phyloP scores from a whole-genome alignment of 345 rosid genomes.

The Rhodamnia rubescens region DNA sequence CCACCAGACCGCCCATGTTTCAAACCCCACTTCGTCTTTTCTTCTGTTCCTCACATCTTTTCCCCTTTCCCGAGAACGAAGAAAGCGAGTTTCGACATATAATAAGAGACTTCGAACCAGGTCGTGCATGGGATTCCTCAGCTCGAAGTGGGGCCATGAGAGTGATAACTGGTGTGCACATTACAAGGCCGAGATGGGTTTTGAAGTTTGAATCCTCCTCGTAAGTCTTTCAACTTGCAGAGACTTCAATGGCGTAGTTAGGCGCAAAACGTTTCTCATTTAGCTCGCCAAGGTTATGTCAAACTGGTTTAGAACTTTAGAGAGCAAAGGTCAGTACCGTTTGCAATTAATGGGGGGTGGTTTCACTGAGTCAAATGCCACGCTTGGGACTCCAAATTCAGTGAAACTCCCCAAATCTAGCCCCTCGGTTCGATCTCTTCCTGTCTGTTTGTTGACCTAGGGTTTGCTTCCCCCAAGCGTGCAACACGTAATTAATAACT shows the following conservation, averaged over 20 bases:
- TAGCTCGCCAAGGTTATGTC: not conserved
- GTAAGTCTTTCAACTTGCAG: not conserved
- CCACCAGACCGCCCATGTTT: not conserved
- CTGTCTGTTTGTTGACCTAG: conserved; percentile 25
- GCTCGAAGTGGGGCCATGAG: not conserved
- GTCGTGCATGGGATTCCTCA: not conserved
- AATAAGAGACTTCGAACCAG: not conserved
- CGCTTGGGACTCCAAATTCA: conserved; percentile 55
- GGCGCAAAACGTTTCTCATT: not conserved
- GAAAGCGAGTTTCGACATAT: not conserved
- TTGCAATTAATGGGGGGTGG: conserved; percentile 7
- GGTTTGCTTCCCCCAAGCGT: conserved; percentile 5
- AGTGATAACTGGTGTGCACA: not conserved
- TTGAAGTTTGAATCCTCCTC: not conserved
- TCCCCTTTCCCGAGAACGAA: not conserved
- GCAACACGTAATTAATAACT: not conserved
- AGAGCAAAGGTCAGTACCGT: not conserved
- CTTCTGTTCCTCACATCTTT: not conserved
- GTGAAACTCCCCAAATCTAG: conserved; percentile 40
- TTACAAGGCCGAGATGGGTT: not conserved
- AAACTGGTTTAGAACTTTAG: not conserved
- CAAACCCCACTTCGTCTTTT: not conserved
- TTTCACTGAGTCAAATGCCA: conserved; percentile 33
- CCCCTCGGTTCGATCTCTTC: conserved; percentile 36
- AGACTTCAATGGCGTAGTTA: not conserved